phyloP scores from a whole-genome alignment of 164 flowering plant genomes.

The Macadamia integrifolia region DNA sequence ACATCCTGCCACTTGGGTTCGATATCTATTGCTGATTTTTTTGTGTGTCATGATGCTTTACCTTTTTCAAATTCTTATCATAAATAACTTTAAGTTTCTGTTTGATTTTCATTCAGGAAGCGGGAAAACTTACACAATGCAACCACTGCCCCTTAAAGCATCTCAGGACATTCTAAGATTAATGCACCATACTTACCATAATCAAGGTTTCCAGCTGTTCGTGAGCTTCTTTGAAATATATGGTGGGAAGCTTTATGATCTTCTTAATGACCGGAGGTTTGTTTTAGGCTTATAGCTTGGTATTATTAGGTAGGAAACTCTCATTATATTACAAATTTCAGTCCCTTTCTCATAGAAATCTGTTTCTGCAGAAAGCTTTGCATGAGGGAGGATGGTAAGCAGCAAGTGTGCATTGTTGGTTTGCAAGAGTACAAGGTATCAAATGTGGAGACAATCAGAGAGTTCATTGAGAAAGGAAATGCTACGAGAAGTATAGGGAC shows the following conservation, averaged over 20 bases:
- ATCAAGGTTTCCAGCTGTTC: constrained; percentile 79
- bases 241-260: constrained; percentile 91
- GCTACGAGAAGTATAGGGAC: constrained; percentile 90
- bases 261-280: constrained; percentile 86
- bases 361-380: constrained; percentile 57
- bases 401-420: constrained; percentile 95
- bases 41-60: no score
- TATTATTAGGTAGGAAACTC: background rate
- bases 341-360: constrained; percentile 1
- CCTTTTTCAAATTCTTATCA: background rate
- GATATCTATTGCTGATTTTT: no score
- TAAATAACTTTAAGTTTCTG: constrained; percentile 3
- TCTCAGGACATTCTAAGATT: constrained; percentile 71
- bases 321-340: background rate
- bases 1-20: no score
- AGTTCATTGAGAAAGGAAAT: constrained; percentile 83
- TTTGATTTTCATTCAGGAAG: constrained; percentile 53
- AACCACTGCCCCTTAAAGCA: constrained; percentile 86
- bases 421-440: constrained; percentile 78
- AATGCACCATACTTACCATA: constrained; percentile 64
- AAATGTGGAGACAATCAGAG: constrained; percentile 66
- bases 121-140: constrained; percentile 95
- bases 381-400: constrained; percentile 98
- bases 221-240: constrained; percentile 96
- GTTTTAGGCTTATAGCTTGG: constrained; percentile 21